Conservation (phyloP, 495 filamentous ascomycete species). For the Xylaria telfairii region DNA sequence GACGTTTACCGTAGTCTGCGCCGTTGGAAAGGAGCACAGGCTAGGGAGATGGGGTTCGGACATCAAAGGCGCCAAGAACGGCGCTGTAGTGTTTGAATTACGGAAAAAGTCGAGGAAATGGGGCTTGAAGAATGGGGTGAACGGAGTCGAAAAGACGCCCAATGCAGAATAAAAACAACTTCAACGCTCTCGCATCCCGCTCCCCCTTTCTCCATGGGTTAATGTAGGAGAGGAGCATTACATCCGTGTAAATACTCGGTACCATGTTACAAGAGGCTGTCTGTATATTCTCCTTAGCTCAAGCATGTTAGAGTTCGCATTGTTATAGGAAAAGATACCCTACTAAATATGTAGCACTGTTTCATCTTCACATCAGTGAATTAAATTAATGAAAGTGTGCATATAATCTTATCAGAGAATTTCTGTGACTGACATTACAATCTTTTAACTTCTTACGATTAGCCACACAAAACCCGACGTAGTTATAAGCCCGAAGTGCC, state of each 20-base stretch:
- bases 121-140: neutral
- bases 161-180: neutral
- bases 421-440: neutral
- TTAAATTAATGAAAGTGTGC: neutral
- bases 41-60: slow-evolving; percentile 74
- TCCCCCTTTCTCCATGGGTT: too few relatives aligned
- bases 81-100: slow-evolving; percentile 81
- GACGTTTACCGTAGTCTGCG: slow-evolving; percentile 80
- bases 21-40: slow-evolving; percentile 83
- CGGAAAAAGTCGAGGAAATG: slow-evolving; percentile 41
- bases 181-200: neutral
- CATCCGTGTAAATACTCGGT: neutral
- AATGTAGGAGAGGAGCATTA: too few relatives aligned
- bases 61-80: slow-evolving; percentile 69
- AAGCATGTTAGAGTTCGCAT: neutral
- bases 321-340: slow-evolving; percentile 14
- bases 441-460: neutral
- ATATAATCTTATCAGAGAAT: neutral
- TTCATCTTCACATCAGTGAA: neutral
- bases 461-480: neutral
- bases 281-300: slow-evolving; percentile 19
- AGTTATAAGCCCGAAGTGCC: neutral
- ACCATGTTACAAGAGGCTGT: neutral
- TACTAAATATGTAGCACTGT: neutral
- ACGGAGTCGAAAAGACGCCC: neutral